Conservation (phyloP, 148 eudicot species). For the Cornus suecica region DNA sequence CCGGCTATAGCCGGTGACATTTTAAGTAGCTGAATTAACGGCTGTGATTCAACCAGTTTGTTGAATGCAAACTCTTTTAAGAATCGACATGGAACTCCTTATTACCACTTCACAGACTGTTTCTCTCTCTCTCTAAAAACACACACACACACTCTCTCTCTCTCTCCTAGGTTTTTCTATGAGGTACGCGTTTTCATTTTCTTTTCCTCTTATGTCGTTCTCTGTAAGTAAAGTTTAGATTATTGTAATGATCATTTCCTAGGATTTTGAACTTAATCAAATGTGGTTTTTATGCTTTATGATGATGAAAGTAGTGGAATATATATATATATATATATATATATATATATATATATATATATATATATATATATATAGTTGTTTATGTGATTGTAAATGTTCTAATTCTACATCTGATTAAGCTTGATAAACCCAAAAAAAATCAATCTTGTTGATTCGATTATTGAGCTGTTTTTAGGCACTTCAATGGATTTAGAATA, state of each 20-base stretch:
- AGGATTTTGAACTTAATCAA: conserved; percentile 1
- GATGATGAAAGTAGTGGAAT: background rate
- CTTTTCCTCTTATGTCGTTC: background rate
- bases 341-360: background rate
- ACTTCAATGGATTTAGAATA: background rate
- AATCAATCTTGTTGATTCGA: background rate
- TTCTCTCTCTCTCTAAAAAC: background rate
- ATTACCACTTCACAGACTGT: background rate
- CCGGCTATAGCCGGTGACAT: background rate
- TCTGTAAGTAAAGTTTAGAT: background rate
- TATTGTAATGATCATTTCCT: background rate
- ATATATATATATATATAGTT: background rate
- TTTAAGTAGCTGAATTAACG: background rate
- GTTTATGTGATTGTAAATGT: background rate
- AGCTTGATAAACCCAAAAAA: background rate
- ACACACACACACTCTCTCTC: background rate
- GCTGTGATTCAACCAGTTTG: background rate
- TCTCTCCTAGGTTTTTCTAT: background rate
- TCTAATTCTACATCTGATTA: background rate
- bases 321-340: background rate
- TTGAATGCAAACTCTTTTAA: background rate
- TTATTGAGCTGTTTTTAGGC: background rate
- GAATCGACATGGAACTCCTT: background rate
- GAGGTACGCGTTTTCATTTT: conserved; percentile 1
- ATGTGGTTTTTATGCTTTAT: background rate